Evolutionary conservation across 352 stramenopile species (phyloP), one percentile per base, ranked within the genome.

Genomic region (Plasmopara muralis): DNA sequence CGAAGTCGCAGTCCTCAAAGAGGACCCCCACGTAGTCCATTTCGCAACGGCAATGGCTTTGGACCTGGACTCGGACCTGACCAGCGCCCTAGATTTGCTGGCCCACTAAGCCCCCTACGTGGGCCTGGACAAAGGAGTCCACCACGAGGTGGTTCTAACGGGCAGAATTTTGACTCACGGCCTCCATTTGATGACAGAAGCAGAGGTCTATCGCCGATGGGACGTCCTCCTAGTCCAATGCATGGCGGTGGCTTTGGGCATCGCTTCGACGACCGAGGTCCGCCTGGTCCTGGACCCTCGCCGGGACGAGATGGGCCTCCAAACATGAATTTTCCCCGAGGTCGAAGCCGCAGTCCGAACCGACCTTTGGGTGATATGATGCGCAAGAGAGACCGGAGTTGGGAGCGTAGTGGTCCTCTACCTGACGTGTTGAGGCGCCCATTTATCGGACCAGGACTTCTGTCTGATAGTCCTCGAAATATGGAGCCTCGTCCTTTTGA

Each of bases 351-450:
- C 18, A 79, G 69, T 47, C 62, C 64, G 6, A 66, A 64, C 4
- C 67, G 64, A 8, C 67, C 60, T 33, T 50, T 49, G 25, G 45
- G 38, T 10, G 55, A 62, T 8, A 65, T 66, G 47, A 71, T 72
- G 59, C 61, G 51, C 47, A 73, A 76, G 38, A 64, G 66, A 55
- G 63, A 70, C 56, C 62, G 66, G 44, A 75, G 66, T 38, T 75
- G 66, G 66, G 66, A 75, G 4, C 66, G 66, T 29, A 59, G 55
- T 10, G 58, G 55, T 0, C 66, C 56, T 13, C 53, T 55, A 16
- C 44, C 53, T 33, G 48, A 60, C 28, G 56, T 62, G 53, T 60
- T 63, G 58, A 42, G 18, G 8, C 60, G 48, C 18, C 60, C 51
- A 28, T 59, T 61, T 46, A 62, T 60, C 20, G 59, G 59, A 15